Base-by-base conservation (phyloP, 345 rosid genomes). In the Camelina sativa region DNA sequence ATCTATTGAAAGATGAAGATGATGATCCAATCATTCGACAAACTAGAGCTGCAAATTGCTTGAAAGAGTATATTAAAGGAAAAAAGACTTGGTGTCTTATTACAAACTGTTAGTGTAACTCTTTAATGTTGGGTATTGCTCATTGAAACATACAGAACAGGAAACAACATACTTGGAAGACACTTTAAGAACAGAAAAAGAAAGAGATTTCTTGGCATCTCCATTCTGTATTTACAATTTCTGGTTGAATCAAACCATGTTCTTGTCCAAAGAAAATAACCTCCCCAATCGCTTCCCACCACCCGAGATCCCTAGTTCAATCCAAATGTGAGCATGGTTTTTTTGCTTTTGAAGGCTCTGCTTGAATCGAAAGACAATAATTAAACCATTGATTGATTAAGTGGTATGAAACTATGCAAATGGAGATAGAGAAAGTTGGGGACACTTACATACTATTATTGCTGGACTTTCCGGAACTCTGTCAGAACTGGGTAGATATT, bases 401-500 rank as follows among this genome's bases (percentile, higher is more conserved):
- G 37, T 28, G n/a, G 43, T 41, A 61, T n/a, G 6, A 4, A 67
- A 15, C 17, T 15, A 46, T 7, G 65, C 4, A 58, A 20, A 63
- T 13, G 44, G 64, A 35, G 52, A 19, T 17, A 4, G 7, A 38
- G 53, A 50, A 50, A 60, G 50, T 8, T 53, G 20, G 23, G n/a
- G 38, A 65, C 30, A 38, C 64, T 54, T 79, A 41, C 59, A 68
- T 69, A 56, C 63, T 28, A 69, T 60, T 70, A 76, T 47, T 70
- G 73, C 68, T 81, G 79, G 23, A 58, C 37, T 53, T 80, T 80
- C 71, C 70, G 66, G 84, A 92, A 92, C 82, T 90, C 89, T 4
- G 86, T 71, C 55, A 92, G 94, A 35, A 93, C 98, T 2, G 97
- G 98, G 69, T 83, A 90, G 77, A 93, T 93, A 74, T 91, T 91